phyloP scores from a whole-genome alignment of 176 grass and related monocot genomes.

The Puya raimondii region DNA sequence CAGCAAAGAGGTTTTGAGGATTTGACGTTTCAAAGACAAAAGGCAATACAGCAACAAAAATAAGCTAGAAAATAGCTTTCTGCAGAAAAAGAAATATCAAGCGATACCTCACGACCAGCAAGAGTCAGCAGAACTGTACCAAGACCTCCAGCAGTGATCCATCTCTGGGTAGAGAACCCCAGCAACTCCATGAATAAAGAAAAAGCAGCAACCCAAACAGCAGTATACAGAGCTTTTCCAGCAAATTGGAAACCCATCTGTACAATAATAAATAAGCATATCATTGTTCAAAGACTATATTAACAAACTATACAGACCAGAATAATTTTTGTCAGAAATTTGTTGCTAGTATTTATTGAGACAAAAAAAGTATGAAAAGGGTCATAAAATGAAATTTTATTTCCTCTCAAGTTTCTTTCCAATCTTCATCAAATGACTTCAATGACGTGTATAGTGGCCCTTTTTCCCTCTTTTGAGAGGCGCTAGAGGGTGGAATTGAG shows the following conservation, averaged over 20 bases:
- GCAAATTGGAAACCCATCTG: slow-evolving; percentile 97
- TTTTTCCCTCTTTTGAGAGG: too few species aligned
- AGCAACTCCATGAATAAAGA: slow-evolving; percentile 96
- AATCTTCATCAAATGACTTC: too few species aligned
- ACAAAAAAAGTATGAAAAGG: too few species aligned
- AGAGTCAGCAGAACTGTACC: slow-evolving; percentile 95
- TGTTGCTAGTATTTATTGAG: too few species aligned
- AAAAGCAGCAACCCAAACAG: slow-evolving; percentile 81
- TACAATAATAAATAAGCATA: slow-evolving; percentile 27
- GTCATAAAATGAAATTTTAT: too few species aligned
- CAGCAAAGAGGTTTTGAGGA: neutral
- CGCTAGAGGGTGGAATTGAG: too few species aligned
- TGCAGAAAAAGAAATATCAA: slow-evolving; percentile 9
- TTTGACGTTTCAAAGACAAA: neutral
- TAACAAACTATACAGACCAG: neutral
- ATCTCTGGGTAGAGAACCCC: slow-evolving; percentile 95
- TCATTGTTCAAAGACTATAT: neutral
- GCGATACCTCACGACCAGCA: slow-evolving; percentile 89
- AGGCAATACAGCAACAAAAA: neutral
- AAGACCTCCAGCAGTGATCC: slow-evolving; percentile 93
- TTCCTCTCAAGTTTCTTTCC: too few species aligned
- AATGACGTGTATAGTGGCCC: too few species aligned
- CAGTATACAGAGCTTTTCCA: slow-evolving; percentile 76
- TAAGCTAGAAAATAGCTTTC: neutral
- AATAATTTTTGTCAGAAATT: neutral